Conservation (phyloP, 345 rosid species). For the Litchi chinensis region DNA sequence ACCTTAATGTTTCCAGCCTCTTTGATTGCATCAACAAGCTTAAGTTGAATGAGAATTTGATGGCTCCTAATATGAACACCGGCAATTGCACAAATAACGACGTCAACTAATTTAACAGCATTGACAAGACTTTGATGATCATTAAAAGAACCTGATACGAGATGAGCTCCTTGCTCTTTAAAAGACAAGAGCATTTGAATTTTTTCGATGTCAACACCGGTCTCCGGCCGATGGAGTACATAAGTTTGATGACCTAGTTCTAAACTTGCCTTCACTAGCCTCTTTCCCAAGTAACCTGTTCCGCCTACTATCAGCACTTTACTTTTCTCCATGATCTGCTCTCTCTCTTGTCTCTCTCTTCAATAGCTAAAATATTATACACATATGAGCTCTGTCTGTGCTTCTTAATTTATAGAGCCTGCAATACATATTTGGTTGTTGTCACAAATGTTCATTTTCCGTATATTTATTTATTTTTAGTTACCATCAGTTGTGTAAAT, state of each 20-base stretch:
- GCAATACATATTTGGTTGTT: background rate
- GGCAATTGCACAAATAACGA: constrained; percentile 60
- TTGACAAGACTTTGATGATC: constrained; percentile 47
- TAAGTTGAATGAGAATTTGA: constrained; percentile 54
- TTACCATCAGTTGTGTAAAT: too few species aligned
- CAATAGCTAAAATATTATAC: background rate
- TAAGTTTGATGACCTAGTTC: constrained; percentile 64
- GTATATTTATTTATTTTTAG: too few species aligned
- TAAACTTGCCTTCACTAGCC: constrained; percentile 75
- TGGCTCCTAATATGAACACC: constrained; percentile 60
- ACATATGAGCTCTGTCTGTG: background rate
- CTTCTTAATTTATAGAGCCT: background rate
- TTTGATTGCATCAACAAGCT: constrained; percentile 63
- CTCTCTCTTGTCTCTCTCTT: constrained; percentile 4
- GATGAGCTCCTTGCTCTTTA: constrained; percentile 52
- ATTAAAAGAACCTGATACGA: constrained; percentile 48
- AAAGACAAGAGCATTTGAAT: constrained; percentile 35
- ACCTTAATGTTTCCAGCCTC: constrained; percentile 71
- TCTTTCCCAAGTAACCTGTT: constrained; percentile 79
- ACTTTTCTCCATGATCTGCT: constrained; percentile 34
- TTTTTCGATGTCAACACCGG: constrained; percentile 57
- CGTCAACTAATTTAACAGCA: constrained; percentile 54
- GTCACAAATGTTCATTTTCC: too few species aligned
- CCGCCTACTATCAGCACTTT: constrained; percentile 75
- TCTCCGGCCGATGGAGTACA: constrained; percentile 59